Evolutionary conservation across 805 yeast genomes (phyloP), one percentile per base, ranked within the genome.

Genomic region (Starmerella gropengiesseri): DNA sequence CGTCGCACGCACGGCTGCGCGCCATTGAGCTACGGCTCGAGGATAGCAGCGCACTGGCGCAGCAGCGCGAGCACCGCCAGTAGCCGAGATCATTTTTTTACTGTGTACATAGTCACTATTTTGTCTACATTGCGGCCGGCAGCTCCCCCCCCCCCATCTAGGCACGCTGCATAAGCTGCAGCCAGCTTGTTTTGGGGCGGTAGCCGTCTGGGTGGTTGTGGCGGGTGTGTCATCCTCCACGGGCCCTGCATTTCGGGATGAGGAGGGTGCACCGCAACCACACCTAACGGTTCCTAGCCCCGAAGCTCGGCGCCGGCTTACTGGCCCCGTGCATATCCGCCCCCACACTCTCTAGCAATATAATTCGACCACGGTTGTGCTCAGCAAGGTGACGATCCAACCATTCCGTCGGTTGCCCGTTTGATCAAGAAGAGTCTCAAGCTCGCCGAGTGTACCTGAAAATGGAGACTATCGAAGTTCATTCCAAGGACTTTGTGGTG

Each of bases 391-490:
- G 14, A 26, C n/a, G 13, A 5, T 26, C 29, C n/a, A 9, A 6
- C 6, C 14, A 26, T 26, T 13, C n/a, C 8, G 29, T 14, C 8
- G 34, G 8, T 12, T 12, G 13, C 14, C 13, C n/a, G 9, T 7
- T 31, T 31, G 23, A 19, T 6, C 23, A 13, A 6, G 19, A 20
- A 33, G 5, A 13, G 17, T 6, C n/a, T 11, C 29, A 37, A 22
- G n/a, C 27, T 20, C 18, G 12, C 23, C 5, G 17, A 4, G 6
- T 6, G 19, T 19, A 6, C 19, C 12, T 21, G 4, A 13, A 1
- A n/a, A 83, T 86, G 95, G 97, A 89, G 62, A 78, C 86, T 2
- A 72, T 91, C 37, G 96, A 89, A 61, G 76, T 91, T 19, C 94
- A 87, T 54, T 78, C 93, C 38, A 81, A 84, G 60, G 81, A 91